Percentiles rank a stretch among this genome's conserved stretches.
phyloP scores from a whole-genome alignment of 805 yeast species.

The Candida insectalens region DNA sequence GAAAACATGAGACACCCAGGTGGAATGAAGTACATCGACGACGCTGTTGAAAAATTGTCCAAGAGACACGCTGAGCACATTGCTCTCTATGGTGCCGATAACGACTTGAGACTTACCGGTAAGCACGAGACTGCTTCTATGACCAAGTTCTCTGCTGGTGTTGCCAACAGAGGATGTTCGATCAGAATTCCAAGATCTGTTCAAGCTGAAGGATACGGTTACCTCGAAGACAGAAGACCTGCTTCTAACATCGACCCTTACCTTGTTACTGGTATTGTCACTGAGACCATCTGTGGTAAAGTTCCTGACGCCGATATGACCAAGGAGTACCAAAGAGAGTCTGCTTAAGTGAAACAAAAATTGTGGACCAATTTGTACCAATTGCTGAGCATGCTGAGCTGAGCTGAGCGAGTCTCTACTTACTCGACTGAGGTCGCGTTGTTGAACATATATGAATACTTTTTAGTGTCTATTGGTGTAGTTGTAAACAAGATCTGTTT shows the following conservation, averaged over 20 bases:
- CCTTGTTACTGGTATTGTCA: slow-evolving; percentile 96
- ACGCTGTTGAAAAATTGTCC: slow-evolving; percentile 85
- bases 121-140: slow-evolving; percentile 97
- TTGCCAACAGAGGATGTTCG: slow-evolving; percentile 99
- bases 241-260: slow-evolving; percentile 99
- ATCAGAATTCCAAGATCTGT: slow-evolving; percentile 98
- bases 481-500: no score
- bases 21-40: slow-evolving; percentile 92
- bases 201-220: slow-evolving; percentile 95
- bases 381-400: no score
- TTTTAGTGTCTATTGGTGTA: no score
- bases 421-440: no score
- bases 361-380: no score
- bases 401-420: no score
- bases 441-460: no score
- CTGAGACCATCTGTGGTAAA: slow-evolving; percentile 92
- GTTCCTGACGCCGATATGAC: slow-evolving; percentile 93
- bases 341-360: slow-evolving; percentile 22
- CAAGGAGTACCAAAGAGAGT: slow-evolving; percentile 79
- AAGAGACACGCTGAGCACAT: slow-evolving; percentile 97
- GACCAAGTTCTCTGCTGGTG: slow-evolving; percentile 89
- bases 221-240: slow-evolving; percentile 99
- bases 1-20: slow-evolving; percentile 85
- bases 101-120: slow-evolving; percentile 93
- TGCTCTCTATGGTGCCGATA: slow-evolving; percentile 90